phyloP scores from a whole-genome alignment of 2,329 filamentous ascomycete species.

The Aspergillus pseudonomiae region DNA sequence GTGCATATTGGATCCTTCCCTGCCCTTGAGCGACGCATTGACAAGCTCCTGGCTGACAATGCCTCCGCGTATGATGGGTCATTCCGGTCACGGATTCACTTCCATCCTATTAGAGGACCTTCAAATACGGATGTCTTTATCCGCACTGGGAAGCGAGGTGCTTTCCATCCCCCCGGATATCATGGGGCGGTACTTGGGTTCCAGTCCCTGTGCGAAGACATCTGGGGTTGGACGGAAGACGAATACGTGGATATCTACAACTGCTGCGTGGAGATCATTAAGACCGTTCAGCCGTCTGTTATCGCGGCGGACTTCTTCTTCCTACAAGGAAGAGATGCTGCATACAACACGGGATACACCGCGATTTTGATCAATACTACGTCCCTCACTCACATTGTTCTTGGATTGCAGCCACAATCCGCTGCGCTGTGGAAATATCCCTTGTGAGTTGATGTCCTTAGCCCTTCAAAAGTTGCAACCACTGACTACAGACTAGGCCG shows the following conservation, averaged over 20 bases:
- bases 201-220: slow-evolving; percentile 29
- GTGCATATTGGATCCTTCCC: slow-evolving; percentile 52
- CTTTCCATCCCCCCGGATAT: slow-evolving; percentile 38
- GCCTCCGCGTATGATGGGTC: slow-evolving; percentile 21
- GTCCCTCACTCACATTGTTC: slow-evolving; percentile 46
- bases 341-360: slow-evolving; percentile 37
- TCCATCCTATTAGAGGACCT: slow-evolving; percentile 39
- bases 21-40: slow-evolving; percentile 37
- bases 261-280: slow-evolving; percentile 43
- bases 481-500: slow-evolving; percentile 32
- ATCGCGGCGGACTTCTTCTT: slow-evolving; percentile 51
- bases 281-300: slow-evolving; percentile 42
- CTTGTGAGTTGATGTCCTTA: slow-evolving; percentile 24
- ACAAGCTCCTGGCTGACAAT: slow-evolving; percentile 29
- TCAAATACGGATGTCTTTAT: slow-evolving; percentile 39
- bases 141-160: slow-evolving; percentile 29
- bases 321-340: slow-evolving; percentile 49
- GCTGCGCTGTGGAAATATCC: slow-evolving; percentile 39
- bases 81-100: slow-evolving; percentile 25
- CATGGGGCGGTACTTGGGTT: slow-evolving; percentile 39
- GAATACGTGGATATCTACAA: slow-evolving; percentile 48
- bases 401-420: slow-evolving; percentile 42
- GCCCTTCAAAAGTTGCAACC: not conserved
- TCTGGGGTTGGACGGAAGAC: slow-evolving; percentile 41
- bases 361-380: slow-evolving; percentile 51